phyloP scores from a whole-genome alignment of 768 basidiomycete genomes.

The Boletus speciosus region DNA sequence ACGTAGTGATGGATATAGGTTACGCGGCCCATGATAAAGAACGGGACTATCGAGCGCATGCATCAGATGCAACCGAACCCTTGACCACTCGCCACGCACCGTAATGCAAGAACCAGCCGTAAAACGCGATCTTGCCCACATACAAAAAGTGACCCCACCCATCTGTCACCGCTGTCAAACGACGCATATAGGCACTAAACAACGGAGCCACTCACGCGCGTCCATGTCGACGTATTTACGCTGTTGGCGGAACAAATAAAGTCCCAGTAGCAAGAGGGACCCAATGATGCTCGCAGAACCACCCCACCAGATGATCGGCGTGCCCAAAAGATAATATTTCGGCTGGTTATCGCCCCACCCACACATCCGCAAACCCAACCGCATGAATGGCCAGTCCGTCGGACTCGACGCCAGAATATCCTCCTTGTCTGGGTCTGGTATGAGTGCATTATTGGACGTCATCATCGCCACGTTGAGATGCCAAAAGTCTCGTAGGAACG shows the following conservation, averaged over 20 bases:
- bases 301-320: constrained; percentile 92
- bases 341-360: constrained; percentile 86
- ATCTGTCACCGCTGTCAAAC: constrained; percentile 38
- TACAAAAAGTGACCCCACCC: constrained; percentile 96
- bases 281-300: constrained; percentile 62
- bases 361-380: constrained; percentile 92
- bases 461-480: constrained; percentile 99
- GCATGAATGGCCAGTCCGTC: constrained; percentile 90
- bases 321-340: constrained; percentile 93
- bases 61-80: background rate
- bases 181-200: background rate
- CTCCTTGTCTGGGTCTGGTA: constrained; percentile 98
- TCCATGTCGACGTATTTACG: constrained; percentile 92
- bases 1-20: constrained; percentile 97
- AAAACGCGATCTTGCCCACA: constrained; percentile 85
- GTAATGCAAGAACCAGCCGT: constrained; percentile 92
- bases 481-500: constrained; percentile 97
- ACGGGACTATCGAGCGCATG: constrained; percentile 60
- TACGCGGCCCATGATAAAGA: constrained; percentile 96
- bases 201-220: constrained; percentile 50
- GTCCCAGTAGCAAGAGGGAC: constrained; percentile 47
- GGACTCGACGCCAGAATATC: constrained; percentile 95
- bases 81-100: constrained; percentile 43
- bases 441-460: constrained; percentile 97
- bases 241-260: constrained; percentile 81